Percentiles rank a stretch among this genome's conserved stretches.
Evolutionary conservation across 2,329 filamentous ascomycete species (phyloP).

Genomic region (Epicoccum nigrum): DNA sequence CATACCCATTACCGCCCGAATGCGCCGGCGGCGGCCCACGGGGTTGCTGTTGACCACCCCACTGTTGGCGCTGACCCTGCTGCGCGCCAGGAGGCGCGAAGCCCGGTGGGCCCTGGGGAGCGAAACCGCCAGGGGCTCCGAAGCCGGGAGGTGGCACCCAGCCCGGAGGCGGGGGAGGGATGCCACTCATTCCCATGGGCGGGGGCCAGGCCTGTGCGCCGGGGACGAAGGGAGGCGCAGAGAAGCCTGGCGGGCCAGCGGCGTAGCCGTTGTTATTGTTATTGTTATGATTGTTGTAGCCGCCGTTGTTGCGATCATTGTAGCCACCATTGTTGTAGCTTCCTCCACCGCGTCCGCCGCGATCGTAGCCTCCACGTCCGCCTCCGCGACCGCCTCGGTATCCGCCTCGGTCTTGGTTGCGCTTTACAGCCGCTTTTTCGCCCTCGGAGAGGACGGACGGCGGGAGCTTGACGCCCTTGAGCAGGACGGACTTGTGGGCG

Average conservation of each 20-base stretch:
- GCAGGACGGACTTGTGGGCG: constrained; percentile 90
- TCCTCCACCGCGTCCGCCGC: constrained; percentile 21
- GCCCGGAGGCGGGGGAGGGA: constrained; percentile 37
- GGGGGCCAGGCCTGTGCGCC: constrained; percentile 26
- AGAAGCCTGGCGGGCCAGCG: neutral
- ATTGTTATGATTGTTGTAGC: constrained; percentile 24
- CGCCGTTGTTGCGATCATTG: constrained; percentile 18
- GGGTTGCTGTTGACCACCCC: constrained; percentile 29
- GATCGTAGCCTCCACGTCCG: constrained; percentile 42
- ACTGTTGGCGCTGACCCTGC: constrained; percentile 23
- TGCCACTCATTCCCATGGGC: constrained; percentile 37
- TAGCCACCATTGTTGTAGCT: constrained; percentile 19
- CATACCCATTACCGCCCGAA: constrained; percentile 17
- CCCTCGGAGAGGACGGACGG: constrained; percentile 70
- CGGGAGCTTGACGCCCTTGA: constrained; percentile 80
- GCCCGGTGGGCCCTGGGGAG: constrained; percentile 16
- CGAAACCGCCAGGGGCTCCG: constrained; percentile 19
- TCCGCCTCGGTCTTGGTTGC: constrained; percentile 73
- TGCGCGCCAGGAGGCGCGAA: constrained; percentile 23
- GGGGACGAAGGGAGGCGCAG: constrained; percentile 25
- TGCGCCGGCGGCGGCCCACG: constrained; percentile 29
- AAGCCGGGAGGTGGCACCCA: constrained; percentile 36
- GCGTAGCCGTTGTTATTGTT: constrained; percentile 22
- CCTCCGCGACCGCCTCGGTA: constrained; percentile 59
- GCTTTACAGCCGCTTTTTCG: constrained; percentile 70